A percentile compares a stretch with the other conserved stretches of the same genome.
Evolutionary conservation across 345 rosid species (phyloP).

Genomic region (Eucalyptus pauciflora): DNA sequence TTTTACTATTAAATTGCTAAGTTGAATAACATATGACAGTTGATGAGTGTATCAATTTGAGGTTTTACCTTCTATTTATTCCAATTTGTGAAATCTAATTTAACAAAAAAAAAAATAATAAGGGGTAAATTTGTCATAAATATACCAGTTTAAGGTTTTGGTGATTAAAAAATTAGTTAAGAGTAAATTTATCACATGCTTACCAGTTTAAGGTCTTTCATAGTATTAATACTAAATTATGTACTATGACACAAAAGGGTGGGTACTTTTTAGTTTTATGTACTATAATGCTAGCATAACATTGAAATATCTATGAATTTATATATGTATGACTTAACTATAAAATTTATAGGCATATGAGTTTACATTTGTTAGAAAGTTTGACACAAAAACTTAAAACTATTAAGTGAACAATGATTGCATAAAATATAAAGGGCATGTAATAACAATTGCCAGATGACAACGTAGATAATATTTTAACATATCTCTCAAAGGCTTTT

Average conservation of each 20-base stretch:
- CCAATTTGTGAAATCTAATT: no score
- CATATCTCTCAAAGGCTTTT: not conserved
- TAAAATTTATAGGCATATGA: no score
- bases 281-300: not conserved
- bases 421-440: not conserved
- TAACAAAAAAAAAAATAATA: not conserved
- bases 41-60: not conserved
- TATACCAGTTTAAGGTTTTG: not conserved
- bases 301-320: no score
- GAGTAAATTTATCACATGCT: not conserved
- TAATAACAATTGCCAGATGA: not conserved
- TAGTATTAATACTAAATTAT: no score
- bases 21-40: rapidly evolving
- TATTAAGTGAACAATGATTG: no score
- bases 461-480: not conserved
- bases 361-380: no score
- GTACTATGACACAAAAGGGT: not conserved
- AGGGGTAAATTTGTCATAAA: not conserved
- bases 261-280: not conserved
- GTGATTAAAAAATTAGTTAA: not conserved
- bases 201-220: not conserved
- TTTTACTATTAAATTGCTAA: rapidly evolving
- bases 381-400: no score
- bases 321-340: not conserved
- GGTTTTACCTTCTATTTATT: not conserved